Evolutionary conservation across 2,329 filamentous ascomycete species (phyloP), one percentile per base, ranked within the genome.

Genomic region (Escovopsis weberi): DNA sequence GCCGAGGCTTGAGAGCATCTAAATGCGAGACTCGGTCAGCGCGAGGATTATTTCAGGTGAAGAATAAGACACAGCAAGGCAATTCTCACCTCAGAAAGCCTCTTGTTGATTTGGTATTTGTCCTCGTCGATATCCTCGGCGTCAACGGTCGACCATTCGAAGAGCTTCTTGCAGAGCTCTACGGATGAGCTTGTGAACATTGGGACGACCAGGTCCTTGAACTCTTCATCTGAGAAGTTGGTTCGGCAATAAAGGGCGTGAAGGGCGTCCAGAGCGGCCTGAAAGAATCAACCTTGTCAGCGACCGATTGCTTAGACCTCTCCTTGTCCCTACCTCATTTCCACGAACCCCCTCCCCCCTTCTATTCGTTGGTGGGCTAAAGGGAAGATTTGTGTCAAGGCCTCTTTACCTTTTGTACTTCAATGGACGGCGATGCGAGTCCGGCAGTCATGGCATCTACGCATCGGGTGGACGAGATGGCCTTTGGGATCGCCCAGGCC

Each of bases 71-170:
- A 6, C 2, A 10, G 28, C 6, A 30, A 30, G 10, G 28, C 28
- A 30, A 30, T 12, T 51, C 64, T 50, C 70, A 87, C 84, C 74
- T 98, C 91, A 1, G 88, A 87, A 38, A 96, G 76, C 61, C 94
- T 95, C 66, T 96, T 96, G 35, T 85, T 79, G 51, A 95, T 78
- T 43, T 85, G 78, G 58, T 98, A 96, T 57, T 87, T 93, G 55
- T 87, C 81, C 54, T 94, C 86, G 50, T 95, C 85, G 45, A 94
- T 78, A 52, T 94, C 82, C 45, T 85, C 75, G 3, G 85, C 75
- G 49, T 87, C 82, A 37, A 89, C 80, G 10, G 78, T 63, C 4
- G 85, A 85, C 83, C 85, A 91, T 47, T 82, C 76, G 53, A 85
- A 87, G 11, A 94, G 70, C 45, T 79, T 75, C 47, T 74, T 75